Base-by-base conservation (phyloP, 2,329 filamentous ascomycete genomes). In the Ascochyta koolunga region DNA sequence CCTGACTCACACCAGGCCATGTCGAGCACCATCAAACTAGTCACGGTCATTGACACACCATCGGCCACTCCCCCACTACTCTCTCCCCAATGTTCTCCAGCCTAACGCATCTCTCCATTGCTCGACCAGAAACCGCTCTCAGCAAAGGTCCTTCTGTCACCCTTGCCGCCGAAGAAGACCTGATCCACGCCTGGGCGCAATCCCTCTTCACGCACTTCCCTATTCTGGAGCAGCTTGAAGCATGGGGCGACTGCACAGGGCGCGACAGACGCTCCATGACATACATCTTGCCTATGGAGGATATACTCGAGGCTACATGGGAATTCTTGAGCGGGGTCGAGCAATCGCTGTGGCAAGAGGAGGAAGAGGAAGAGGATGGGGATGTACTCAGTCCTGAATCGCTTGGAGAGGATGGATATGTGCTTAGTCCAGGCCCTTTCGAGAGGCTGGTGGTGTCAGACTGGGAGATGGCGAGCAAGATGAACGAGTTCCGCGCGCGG, bases 251-350 rank as follows among this genome's bases (percentile, higher is more conserved):
- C 24, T 68, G 58, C 50, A 62, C 59, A 1, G 68, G 70, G 1
- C 53, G 64, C n/a, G 68, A 71, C 37, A 65, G 63, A 25, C 65
- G 71, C 32, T 66, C 57, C 0, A 56, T 71, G 19, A 66, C 63
- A 13, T 74, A 74, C 54, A 64, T 72, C n/a, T 41, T 73, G 1
- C 70, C 70, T 1, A 62, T 58, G 3, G 61, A 70, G 29, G 69
- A 71, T 32, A 51, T 69, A 7, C 47, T 72, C 1, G 69, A 66
- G 18, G 65, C 54, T 13, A 69, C 61, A 2, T 73, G 71, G 69
- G 71, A 72, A 32, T 74, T 74, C 37, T 38, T 74, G 24, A 69
- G 65, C 31, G 69, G 71, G 11, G 56, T 68, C 16, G 69, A 72
- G 38, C 71, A 74, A 38, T 66, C 72, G 48, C 54, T 73, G 3